Percentiles rank a stretch among this genome's conserved stretches.
phyloP scores from a whole-genome alignment of 345 rosid genomes.

The Camelina neglecta region DNA sequence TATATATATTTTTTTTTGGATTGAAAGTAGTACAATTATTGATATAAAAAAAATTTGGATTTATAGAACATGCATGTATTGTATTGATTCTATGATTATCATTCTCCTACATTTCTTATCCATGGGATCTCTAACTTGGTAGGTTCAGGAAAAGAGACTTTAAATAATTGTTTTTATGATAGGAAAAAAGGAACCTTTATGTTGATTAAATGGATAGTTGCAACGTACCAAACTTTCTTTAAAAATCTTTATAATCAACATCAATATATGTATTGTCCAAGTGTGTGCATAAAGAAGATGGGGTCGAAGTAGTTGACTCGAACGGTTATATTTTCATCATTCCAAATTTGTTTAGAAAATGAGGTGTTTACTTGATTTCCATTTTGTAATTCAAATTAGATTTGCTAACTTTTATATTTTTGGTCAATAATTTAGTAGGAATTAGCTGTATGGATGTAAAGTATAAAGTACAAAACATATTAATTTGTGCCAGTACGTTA shows the following conservation, averaged over 20 bases:
- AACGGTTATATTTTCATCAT: conserved; percentile 32
- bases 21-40: conserved; percentile 38
- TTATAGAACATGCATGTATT: conserved; percentile 38
- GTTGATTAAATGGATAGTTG: conserved; percentile 42
- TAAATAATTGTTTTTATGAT: conserved; percentile 22
- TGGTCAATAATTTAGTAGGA: background rate
- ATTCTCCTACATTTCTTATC: conserved; percentile 32
- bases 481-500: background rate
- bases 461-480: conserved; percentile 11
- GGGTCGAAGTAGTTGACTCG: conserved; percentile 23
- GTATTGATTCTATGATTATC: conserved; percentile 21
- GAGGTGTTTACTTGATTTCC: conserved; percentile 2
- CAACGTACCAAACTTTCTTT: conserved; percentile 44
- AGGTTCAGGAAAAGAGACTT: conserved; percentile 43
- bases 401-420: conserved; percentile 1
- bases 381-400: conserved; percentile 6
- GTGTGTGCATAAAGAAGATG: conserved; percentile 26
- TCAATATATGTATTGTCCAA: conserved; percentile 41
- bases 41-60: conserved; percentile 11
- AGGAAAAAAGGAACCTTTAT: conserved; percentile 18
- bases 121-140: conserved; percentile 44
- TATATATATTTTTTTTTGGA: conserved; percentile 3
- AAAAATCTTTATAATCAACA: conserved; percentile 30
- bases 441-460: conserved; percentile 1
- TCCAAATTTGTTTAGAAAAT: background rate